Evolutionary conservation across 306 rosid species (phyloP), one percentile per base, ranked within the genome.

Genomic region (Quercus engelmannii): DNA sequence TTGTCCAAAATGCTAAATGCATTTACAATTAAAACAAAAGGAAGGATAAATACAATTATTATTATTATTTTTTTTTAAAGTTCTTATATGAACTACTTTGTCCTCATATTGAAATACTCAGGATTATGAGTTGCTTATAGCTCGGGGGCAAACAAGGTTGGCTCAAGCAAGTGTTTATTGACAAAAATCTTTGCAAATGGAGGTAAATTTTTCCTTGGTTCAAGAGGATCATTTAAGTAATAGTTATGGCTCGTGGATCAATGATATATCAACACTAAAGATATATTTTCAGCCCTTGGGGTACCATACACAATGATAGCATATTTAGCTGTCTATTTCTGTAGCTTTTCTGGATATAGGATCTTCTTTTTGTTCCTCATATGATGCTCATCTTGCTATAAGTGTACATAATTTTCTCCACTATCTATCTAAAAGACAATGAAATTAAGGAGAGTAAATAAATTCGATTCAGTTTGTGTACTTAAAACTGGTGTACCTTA

Each of bases 81-180:
- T 33, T 19, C 21, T 65, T 31, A 3, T 65, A 19, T 33, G 20
- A 7, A 17, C 23, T 65, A 6, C 25, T 31, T 33, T 8, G 62
- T 62, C 33, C 76, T 76, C 55, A 35, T 83, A 35, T 23, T 69
- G 20, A 72, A 54, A 63, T 58, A 26, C 51, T 85, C 90, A 92
- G 98, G 98, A 95, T 73, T 84, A 77, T 30, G 96, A 92, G 73
- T 62, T 83, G 83, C 98, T 92, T 55, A 80, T 82, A 79, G 86
- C 84, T 57, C 83, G 88, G 61, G 81, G 87, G 46, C 90, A 81
- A 71, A 86, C 78, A 79, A 85, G 61, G 57, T 58, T 90, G 70
- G 90, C 90, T 20, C 71, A 91, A 90, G 92, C 94, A 38, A 86
- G 88, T 64, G 78, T 64, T 82, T 43, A 78, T 12, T 89, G 85